phyloP scores from a whole-genome alignment of 345 rosid species.

The Acer yangbiense region DNA sequence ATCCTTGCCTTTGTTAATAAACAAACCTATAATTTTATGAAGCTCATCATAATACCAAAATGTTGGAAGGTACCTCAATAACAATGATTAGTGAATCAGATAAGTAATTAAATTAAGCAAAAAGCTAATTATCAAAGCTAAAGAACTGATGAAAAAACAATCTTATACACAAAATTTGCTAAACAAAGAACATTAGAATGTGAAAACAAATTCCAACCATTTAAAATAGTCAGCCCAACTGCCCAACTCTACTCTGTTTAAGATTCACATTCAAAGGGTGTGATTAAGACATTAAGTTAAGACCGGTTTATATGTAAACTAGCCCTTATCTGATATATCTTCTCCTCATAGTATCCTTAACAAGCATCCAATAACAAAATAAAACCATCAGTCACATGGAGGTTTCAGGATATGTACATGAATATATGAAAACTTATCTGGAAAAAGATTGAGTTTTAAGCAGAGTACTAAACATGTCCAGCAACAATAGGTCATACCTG shows the following conservation, averaged over 20 bases:
- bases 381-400: background rate
- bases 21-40: no score
- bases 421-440: background rate
- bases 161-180: background rate
- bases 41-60: background rate
- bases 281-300: background rate
- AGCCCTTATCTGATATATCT: background rate
- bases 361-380: background rate
- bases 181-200: background rate
- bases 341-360: background rate
- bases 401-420: background rate
- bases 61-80: background rate
- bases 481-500: conserved; percentile 43
- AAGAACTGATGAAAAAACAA: background rate
- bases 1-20: no score
- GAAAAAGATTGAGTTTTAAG: background rate
- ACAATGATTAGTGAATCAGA: background rate
- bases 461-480: background rate
- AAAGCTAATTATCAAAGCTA: background rate
- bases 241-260: background rate
- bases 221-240: background rate
- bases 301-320: background rate
- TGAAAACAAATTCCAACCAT: background rate
- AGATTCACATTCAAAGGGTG: background rate
- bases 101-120: background rate